Evolutionary conservation across 2,329 filamentous ascomycete genomes (phyloP), one percentile per base, ranked within the genome.

Genomic region (Sporothrix dimorphospora): DNA sequence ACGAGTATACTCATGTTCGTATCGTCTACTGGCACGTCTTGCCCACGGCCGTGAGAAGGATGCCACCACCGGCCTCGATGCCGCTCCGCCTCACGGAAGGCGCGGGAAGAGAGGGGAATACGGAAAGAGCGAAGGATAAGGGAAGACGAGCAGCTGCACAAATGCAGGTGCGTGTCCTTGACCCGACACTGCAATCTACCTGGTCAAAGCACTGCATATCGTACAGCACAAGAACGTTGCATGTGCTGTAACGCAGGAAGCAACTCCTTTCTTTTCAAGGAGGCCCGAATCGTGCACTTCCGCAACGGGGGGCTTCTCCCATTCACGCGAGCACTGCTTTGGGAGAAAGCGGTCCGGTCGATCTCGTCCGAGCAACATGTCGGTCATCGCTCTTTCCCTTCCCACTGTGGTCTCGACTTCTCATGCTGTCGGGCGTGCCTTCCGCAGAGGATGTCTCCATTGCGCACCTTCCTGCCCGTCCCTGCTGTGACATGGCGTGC

Each of bases 141-240:
- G n/a, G 30, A 7, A 19, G 30, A 68, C 21, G 12, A 14, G 24
- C 45, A 53, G 19, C 4, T 38, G 59, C 38, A 51, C 45, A 66
- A 16, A 27, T 49, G 40, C 55, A 59, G 55, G 14, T n/a, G 55
- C 11, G 14, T 59, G 14, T 38, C 16, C 53, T 34, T 57, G 53
- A 8, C 8, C 21, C 1, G 30, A 61, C 55, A 61, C 14, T 19
- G 55, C 55, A 59, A 14, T 55, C 51, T 55, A 14, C 24, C 51
- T 30, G 53, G 47, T 24, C 21, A 49, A 49, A 27, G 42, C 42
- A 30, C 9, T 24, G 38, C 57, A n/a, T 7, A 21, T 24, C 7
- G 61, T 27, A 49, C 63, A 34, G 59, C 59, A 65, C 59, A 45
- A 27, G 45, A 14, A 66, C 42, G 42, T 66, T 66, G 42, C 63